Percentiles rank a stretch among this genome's conserved stretches.
phyloP scores from a whole-genome alignment of 208 protist genomes.

The Porcisia hertigi region DNA sequence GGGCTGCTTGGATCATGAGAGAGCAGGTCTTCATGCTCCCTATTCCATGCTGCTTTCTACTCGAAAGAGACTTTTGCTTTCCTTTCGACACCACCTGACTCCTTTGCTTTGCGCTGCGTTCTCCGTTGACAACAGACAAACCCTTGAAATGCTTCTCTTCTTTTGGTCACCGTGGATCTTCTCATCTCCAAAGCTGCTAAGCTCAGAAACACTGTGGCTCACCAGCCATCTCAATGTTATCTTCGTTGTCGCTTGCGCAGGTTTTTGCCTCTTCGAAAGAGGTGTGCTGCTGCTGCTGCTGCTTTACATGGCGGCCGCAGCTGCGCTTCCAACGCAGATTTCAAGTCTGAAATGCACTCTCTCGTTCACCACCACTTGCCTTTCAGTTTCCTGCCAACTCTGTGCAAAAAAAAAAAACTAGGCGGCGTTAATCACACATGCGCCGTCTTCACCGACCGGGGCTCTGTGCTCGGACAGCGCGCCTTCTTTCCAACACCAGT shows the following conservation, averaged over 20 bases:
- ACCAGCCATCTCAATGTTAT: neutral
- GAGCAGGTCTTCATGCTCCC: neutral
- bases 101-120: neutral
- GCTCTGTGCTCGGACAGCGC: neutral
- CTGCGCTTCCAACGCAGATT: neutral
- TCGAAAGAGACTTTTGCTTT: neutral
- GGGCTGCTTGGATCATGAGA: neutral
- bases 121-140: neutral
- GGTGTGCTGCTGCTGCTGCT: neutral
- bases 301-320: neutral
- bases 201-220: neutral
- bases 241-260: neutral
- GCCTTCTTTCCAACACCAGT: neutral
- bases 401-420: neutral
- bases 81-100: neutral
- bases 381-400: too few relatives aligned
- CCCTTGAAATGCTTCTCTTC: neutral
- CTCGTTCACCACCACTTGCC: neutral
- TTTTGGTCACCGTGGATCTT: neutral
- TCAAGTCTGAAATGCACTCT: neutral
- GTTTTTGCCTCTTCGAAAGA: neutral
- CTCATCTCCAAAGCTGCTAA: neutral
- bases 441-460: constrained; percentile 5
- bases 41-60: neutral
- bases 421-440: neutral